Percentiles rank a stretch among this genome's conserved stretches.
Conservation (phyloP, 176 grass and related monocot species). For the Ananas comosus region DNA sequence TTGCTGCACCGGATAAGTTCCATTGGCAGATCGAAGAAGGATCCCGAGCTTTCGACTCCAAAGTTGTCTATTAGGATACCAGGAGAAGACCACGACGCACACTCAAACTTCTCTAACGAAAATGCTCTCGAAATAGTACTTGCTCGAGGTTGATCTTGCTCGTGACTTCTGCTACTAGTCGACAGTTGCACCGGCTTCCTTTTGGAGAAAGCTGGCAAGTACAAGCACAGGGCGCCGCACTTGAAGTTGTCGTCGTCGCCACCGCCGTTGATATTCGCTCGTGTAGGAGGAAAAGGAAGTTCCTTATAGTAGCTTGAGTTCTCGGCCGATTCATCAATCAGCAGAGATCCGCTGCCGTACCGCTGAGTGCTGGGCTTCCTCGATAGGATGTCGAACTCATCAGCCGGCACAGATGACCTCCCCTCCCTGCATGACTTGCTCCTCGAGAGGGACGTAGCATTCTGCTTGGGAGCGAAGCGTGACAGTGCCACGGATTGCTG, state of each 20-base stretch:
- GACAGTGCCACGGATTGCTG: constrained; percentile 5
- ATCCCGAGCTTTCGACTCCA: constrained; percentile 7
- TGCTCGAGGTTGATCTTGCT: not conserved
- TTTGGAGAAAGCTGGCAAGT: constrained; percentile 43
- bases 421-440: constrained; percentile 41
- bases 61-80: constrained; percentile 10
- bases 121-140: constrained; percentile 26
- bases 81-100: constrained; percentile 27
- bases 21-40: constrained; percentile 60
- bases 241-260: constrained; percentile 24
- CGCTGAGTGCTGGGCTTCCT: constrained; percentile 31
- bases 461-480: constrained; percentile 6
- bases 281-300: not conserved
- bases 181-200: constrained; percentile 21
- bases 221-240: constrained; percentile 46
- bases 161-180: not conserved
- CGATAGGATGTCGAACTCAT: constrained; percentile 25
- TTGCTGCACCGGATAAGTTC: constrained; percentile 46
- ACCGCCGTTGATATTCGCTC: constrained; percentile 11
- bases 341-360: constrained; percentile 32
- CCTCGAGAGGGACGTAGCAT: constrained; percentile 11
- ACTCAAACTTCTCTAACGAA: constrained; percentile 67
- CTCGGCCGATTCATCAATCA: constrained; percentile 19
- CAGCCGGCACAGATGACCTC: constrained; percentile 23
- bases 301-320: constrained; percentile 17